These are phyloP conservation scores for Plantago major DNA, from an alignment of 257 asterid genomes.

Conservation along the genomic window DNA sequence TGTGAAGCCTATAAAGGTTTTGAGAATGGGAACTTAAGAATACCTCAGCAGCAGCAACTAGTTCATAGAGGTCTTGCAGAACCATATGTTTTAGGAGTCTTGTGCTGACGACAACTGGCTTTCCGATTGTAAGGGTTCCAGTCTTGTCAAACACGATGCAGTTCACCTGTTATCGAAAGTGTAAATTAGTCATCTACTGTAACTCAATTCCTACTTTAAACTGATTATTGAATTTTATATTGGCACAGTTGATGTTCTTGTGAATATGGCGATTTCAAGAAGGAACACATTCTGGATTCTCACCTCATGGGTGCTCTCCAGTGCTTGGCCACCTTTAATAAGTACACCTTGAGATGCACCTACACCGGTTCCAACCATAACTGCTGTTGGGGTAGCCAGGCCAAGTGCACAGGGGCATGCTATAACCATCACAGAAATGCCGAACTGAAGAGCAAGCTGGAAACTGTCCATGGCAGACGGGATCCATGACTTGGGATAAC, in stretches of 20 bases:
- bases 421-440: slow-evolving; percentile 84
- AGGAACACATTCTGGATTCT: not conserved
- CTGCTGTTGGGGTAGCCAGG: slow-evolving; percentile 88
- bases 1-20: too few species aligned
- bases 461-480: slow-evolving; percentile 70
- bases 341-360: slow-evolving; percentile 85
- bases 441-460: slow-evolving; percentile 85
- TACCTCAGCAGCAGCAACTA: slow-evolving; percentile 88
- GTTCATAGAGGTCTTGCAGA: slow-evolving; percentile 48
- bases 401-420: slow-evolving; percentile 96
- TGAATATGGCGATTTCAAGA: too few species aligned
- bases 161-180: slow-evolving; percentile 41
- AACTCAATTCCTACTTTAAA: not conserved
- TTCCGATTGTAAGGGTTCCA: slow-evolving; percentile 78
- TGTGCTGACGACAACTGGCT: slow-evolving; percentile 63
- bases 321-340: slow-evolving; percentile 87
- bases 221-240: too few species aligned
- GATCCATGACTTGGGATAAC: slow-evolving; percentile 65
- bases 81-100: slow-evolving; percentile 48
- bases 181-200: not conserved
- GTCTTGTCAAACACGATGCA: slow-evolving; percentile 79
- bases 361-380: slow-evolving; percentile 82
- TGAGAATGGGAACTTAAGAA: not conserved
- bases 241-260: too few species aligned
- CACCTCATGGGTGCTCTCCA: slow-evolving; percentile 84